Percentiles rank a stretch among this genome's conserved stretches.
These are phyloP conservation scores for Epicoccum nigrum DNA, from an alignment of 2,329 filamentous ascomycete genomes.

Conservation along the genomic window DNA sequence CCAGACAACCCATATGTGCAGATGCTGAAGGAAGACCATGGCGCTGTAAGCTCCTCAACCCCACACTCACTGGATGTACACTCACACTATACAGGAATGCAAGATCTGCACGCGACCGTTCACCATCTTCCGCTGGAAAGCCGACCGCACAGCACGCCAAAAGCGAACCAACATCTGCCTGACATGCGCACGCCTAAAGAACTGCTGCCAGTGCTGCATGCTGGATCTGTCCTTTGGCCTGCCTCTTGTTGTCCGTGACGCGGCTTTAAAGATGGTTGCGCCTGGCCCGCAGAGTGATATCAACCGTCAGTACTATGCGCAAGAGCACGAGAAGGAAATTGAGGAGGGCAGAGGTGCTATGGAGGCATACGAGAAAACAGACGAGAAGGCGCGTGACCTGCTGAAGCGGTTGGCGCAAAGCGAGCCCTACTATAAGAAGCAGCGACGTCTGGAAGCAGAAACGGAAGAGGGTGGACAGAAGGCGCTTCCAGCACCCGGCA, in stretches of 20 bases:
- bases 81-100: constrained; percentile 57
- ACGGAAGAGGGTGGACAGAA: constrained; percentile 50
- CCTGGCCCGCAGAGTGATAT: constrained; percentile 90
- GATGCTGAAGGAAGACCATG: constrained; percentile 98
- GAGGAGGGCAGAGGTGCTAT: constrained; percentile 82
- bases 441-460: constrained; percentile 72
- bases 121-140: constrained; percentile 93
- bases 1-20: constrained; percentile 98
- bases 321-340: constrained; percentile 94
- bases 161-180: constrained; percentile 95
- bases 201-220: constrained; percentile 99
- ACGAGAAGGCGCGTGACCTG: constrained; percentile 93
- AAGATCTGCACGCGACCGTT: constrained; percentile 89
- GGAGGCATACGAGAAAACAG: constrained; percentile 94
- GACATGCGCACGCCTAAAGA: constrained; percentile 95
- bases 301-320: constrained; percentile 96
- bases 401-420: constrained; percentile 84
- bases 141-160: constrained; percentile 86
- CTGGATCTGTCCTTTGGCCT: constrained; percentile 95
- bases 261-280: constrained; percentile 95
- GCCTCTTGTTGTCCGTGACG: constrained; percentile 92
- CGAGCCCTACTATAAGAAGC: constrained; percentile 94
- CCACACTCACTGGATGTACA: constrained; percentile 68
- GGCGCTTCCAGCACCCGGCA: constrained; percentile 50
- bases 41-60: constrained; percentile 69